Evolutionary conservation across 345 rosid species (phyloP).

Genomic region (Eucalyptus viminalis): DNA sequence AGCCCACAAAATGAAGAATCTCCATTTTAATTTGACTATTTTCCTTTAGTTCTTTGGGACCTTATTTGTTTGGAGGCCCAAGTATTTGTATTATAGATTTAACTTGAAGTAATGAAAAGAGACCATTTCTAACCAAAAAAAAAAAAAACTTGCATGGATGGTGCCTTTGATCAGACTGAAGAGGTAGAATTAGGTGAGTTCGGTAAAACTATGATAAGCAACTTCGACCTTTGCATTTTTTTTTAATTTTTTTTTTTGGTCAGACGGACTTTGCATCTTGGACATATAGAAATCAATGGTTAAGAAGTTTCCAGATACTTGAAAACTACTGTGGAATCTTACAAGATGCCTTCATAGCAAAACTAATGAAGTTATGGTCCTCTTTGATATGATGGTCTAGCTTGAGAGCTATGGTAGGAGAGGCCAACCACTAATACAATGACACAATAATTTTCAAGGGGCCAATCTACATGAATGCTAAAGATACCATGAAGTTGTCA

Average conservation of each 20-base stretch:
- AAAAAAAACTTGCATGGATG: not conserved
- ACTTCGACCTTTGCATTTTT: not conserved
- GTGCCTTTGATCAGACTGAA: not conserved
- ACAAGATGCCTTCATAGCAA: not conserved
- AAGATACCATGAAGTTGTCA: not conserved
- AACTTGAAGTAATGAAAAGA: not conserved
- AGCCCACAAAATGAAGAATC: accelerated
- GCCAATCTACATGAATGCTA: not conserved
- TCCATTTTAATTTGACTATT: not conserved
- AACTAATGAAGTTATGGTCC: not conserved
- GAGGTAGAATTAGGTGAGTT: not conserved
- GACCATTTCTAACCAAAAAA: not conserved
- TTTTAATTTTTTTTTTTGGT: no score
- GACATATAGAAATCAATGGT: not conserved
- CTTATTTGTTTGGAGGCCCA: not conserved
- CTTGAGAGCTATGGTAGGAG: not conserved
- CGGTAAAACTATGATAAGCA: not conserved
- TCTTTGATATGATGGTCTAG: not conserved
- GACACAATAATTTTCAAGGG: not conserved
- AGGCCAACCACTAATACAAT: not conserved
- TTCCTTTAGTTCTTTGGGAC: not conserved
- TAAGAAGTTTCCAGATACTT: not conserved
- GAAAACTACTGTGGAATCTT: not conserved
- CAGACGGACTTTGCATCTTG: not conserved
- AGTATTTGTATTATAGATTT: not conserved